Percentiles rank a stretch among this genome's conserved stretches.
phyloP scores from a whole-genome alignment of 306 rosid species.

The Rosa rugosa region DNA sequence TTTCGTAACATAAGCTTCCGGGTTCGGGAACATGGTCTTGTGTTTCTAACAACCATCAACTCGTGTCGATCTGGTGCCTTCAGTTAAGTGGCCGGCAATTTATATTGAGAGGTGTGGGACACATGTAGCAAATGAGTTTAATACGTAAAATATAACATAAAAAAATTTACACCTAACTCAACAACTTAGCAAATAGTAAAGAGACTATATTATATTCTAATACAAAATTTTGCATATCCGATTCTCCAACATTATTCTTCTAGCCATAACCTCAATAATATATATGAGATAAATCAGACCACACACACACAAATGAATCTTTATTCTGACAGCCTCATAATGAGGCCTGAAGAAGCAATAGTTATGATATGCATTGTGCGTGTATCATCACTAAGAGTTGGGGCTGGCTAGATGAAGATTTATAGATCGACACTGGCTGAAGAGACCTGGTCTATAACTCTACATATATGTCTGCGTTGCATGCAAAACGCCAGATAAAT shows the following conservation, averaged over 20 bases:
- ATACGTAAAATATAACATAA: not conserved
- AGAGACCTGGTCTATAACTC: not conserved
- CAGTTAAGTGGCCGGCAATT: not conserved
- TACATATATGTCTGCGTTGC: not conserved
- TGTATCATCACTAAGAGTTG: not conserved
- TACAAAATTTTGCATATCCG: not conserved
- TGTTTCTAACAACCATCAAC: conserved; percentile 2
- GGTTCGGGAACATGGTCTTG: not conserved
- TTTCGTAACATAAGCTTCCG: not conserved
- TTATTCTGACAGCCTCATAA: not conserved
- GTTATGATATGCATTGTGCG: not conserved
- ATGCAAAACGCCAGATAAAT: not conserved
- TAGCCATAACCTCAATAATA: not conserved
- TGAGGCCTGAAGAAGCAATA: not conserved
- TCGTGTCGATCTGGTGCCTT: not conserved
- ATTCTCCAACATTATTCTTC: not conserved
- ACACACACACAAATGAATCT: not conserved
- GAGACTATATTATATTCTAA: too few relatives aligned
- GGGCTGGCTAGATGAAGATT: not conserved
- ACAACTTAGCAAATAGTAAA: not conserved
- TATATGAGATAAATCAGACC: not conserved
- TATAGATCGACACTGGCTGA: not conserved
- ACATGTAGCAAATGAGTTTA: not conserved
- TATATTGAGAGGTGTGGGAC: not conserved
- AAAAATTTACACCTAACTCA: not conserved